Percentiles rank a stretch among this genome's conserved stretches.
Evolutionary conservation across 2,329 filamentous ascomycete genomes (phyloP).

Genomic region (Aspergillus tubingensis): DNA sequence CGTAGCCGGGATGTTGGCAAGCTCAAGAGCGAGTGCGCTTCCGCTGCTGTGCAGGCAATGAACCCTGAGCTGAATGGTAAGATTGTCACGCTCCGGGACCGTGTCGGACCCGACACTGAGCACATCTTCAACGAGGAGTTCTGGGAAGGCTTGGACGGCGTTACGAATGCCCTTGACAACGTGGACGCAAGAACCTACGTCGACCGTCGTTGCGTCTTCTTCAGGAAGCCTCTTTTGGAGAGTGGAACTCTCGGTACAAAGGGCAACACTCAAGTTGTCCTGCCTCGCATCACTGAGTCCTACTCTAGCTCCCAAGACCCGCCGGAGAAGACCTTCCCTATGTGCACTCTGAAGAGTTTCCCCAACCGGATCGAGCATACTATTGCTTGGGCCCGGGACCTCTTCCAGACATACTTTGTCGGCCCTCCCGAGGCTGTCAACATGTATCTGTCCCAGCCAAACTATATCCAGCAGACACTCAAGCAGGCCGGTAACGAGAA

Average conservation of each 20-base stretch:
- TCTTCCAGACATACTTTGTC: constrained; percentile 92
- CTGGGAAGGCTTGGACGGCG: constrained; percentile 82
- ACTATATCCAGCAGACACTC: constrained; percentile 82
- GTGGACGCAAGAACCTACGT: constrained; percentile 96
- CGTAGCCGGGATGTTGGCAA: constrained; percentile 88
- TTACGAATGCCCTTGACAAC: constrained; percentile 97
- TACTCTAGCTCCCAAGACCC: constrained; percentile 97
- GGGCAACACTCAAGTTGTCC: constrained; percentile 94
- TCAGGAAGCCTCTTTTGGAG: constrained; percentile 93
- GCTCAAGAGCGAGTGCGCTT: constrained; percentile 94
- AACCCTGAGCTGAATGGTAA: constrained; percentile 89
- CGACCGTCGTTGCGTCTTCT: constrained; percentile 94
- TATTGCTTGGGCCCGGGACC: constrained; percentile 94
- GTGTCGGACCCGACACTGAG: constrained; percentile 89
- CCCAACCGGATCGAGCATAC: constrained; percentile 98
- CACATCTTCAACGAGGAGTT: constrained; percentile 92
- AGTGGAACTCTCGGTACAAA: constrained; percentile 98
- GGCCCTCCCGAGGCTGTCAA: constrained; percentile 94
- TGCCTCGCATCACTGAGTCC: constrained; percentile 89
- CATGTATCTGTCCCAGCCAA: constrained; percentile 84
- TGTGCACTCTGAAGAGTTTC: constrained; percentile 97
- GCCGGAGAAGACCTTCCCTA: constrained; percentile 97
- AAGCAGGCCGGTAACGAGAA: constrained; percentile 96
- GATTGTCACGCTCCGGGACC: constrained; percentile 82
- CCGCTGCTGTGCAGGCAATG: constrained; percentile 87